Evolutionary conservation across 2,329 filamentous ascomycete genomes (phyloP), one percentile per base, ranked within the genome.

Genomic region (Taxawa tesnikishii): DNA sequence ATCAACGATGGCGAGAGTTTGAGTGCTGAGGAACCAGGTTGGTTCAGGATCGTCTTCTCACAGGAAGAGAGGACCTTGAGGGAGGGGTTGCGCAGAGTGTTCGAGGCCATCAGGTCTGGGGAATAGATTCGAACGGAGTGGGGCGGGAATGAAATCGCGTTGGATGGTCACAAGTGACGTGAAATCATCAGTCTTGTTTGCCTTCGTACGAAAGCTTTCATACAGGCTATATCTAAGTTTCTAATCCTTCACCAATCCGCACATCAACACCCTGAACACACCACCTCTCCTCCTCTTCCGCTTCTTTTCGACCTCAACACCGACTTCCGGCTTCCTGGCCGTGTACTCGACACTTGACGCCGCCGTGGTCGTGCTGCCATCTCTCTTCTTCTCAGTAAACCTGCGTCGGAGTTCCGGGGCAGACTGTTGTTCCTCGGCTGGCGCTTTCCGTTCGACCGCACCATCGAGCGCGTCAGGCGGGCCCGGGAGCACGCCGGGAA

Each of bases 1-100:
- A 35, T 74, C 15, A 65, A 68, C 27, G 57, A 63, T 0, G 57
- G 62, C 1, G 60, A 65, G 36, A 60, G 62, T 29, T 58, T 67
- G 39, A 49, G 55, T 29, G 55, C 57, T 1, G 58, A 58, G 13
- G 47, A 58, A 32, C 51, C 60, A 1, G 70, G 71, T 0, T 69
- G 63, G 60, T 74, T 73, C 38, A 50, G 71, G 3, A 28, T 75
- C 12, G 63, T 74, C 0, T 74, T 67, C 36, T 60, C 57, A 3
- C 58, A 61, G n/a, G 47, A 56, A 5, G 43, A 52, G 18, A 40
- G 32, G 6, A 46, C 45, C 3, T 43, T 64, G 3, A 46, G 43
- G 1, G 54, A 63, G 39, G 61, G 59, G 0, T 42, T 64, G 18
- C 46, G 34, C n/a, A 43, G 38, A 17, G 28, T 44, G 8, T 37